phyloP scores from a whole-genome alignment of 495 filamentous ascomycete genomes.

The Trichoderma reesei region DNA sequence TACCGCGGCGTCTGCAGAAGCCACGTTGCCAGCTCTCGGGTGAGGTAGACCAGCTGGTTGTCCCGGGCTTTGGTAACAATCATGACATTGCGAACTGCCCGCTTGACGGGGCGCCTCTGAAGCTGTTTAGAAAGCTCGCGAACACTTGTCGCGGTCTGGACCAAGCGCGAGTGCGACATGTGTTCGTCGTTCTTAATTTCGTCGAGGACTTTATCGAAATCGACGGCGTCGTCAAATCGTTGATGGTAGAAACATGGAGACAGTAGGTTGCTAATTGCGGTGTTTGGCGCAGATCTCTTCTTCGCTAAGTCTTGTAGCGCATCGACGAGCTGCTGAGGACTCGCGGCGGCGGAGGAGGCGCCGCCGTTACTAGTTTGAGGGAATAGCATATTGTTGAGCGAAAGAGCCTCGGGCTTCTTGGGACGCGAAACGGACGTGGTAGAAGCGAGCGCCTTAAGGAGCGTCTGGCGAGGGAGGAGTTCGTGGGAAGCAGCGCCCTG shows the following conservation, averaged over 20 bases:
- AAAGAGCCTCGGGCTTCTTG: conserved; percentile 47
- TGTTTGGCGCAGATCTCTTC: conserved; percentile 41
- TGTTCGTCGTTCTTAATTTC: conserved; percentile 86
- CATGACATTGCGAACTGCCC: conserved; percentile 84
- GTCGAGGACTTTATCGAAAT: conserved; percentile 89
- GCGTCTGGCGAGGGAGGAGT: conserved; percentile 69
- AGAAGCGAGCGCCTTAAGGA: conserved; percentile 71
- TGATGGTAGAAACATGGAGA: conserved; percentile 97
- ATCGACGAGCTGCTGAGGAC: conserved; percentile 47
- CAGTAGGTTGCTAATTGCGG: conserved; percentile 59
- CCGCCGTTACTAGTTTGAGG: conserved; percentile 23
- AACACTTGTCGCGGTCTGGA: conserved; percentile 90
- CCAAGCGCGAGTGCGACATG: conserved; percentile 81
- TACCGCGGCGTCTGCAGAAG: conserved; percentile 76
- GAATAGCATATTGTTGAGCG: conserved; percentile 43
- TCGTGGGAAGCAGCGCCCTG: conserved; percentile 42
- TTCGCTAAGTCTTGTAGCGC: conserved; percentile 54
- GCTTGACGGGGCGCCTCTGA: conserved; percentile 76
- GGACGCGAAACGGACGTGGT: conserved; percentile 49
- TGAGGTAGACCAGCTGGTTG: conserved; percentile 76
- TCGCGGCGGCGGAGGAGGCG: conserved; percentile 23
- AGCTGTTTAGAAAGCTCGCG: conserved; percentile 91
- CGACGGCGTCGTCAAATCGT: conserved; percentile 89
- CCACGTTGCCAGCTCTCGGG: conserved; percentile 78
- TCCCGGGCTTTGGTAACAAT: conserved; percentile 95